Base-by-base conservation (phyloP, 225 moss, liverwort and hornwort genomes). In the Thuidium tamariscinum region DNA sequence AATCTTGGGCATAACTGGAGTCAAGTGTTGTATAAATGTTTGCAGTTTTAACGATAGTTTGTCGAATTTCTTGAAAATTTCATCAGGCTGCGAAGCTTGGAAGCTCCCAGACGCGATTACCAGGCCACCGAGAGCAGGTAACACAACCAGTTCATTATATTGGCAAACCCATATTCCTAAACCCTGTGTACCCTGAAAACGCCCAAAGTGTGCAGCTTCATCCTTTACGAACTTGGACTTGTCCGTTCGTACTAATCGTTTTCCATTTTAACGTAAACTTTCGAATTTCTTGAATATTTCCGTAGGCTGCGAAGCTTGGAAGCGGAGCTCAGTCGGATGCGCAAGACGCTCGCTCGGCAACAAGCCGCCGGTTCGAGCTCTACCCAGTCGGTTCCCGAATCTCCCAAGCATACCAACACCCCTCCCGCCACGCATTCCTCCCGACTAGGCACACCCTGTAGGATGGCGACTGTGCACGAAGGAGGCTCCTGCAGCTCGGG, bases 241-340 rank as follows among this genome's bases (percentile, higher is more conserved):
- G 5, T 17, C 29, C 29, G 17, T 44, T 32, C 32, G 2, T 21
- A 21, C 44, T 9, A 30, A 32, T 79, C 5, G 25, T 10, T 59
- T 41, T 19, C 29, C 8, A 46, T 19, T 67, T 4, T 34, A 17
- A n/a, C 3, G 2, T 4, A 1, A 42, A 44, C 6, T 44, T 41
- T 5, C 30, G 17, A 26, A 46, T 46, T 13, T 25, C 8, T 2
- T 60, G 13, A 8, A 6, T 4, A 13, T 46, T 56, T 13, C 16
- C 8, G 3, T 12, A 83, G 83, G 77, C 77, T 97, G 68, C 93
- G 91, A 68, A 95, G 56, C 74, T 79, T 95, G 71, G 95, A 95
- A 65, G 95, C 87, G 30, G 92, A 93, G 82, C 92, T 93, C n/a
- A 88, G 84, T 57, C 87, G 89, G n/a, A 93, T 93, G 93, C 93